A percentile compares a stretch with the other conserved stretches of the same genome.
Evolutionary conservation across 192 early-diverging fungal species (phyloP).

Genomic region (Coemansia asiatica): DNA sequence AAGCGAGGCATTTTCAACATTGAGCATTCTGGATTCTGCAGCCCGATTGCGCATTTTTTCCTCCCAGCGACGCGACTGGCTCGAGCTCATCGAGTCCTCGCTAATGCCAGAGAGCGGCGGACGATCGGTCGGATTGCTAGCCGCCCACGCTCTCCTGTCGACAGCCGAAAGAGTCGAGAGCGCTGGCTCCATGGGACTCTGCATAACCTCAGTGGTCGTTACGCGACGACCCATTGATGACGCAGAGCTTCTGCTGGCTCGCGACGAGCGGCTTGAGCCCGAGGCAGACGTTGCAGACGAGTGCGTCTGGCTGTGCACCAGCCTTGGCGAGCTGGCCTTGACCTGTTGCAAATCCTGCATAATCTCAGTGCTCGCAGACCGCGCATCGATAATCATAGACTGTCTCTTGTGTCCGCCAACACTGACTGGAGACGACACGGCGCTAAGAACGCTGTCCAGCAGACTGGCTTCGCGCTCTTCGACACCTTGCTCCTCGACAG

Average conservation of each 20-base stretch:
- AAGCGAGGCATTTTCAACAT: too few relatives aligned
- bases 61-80: conserved; percentile 24
- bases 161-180: conserved; percentile 13
- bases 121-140: conserved; percentile 16
- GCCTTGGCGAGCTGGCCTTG: conserved; percentile 21
- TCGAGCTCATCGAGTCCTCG: conserved; percentile 19
- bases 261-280: not conserved
- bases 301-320: conserved; percentile 5
- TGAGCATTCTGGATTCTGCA: not conserved
- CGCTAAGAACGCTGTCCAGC: conserved; percentile 26
- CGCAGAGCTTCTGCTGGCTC: not conserved
- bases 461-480: conserved; percentile 1
- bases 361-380: conserved; percentile 33
- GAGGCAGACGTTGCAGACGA: conserved; percentile 7
- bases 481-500: not conserved
- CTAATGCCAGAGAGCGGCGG: conserved; percentile 29
- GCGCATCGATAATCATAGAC: conserved; percentile 45
- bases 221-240: conserved; percentile 1
- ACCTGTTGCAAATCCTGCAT: conserved; percentile 37
- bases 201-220: conserved; percentile 23
- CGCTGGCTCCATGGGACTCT: conserved; percentile 19
- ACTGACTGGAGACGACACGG: conserved; percentile 46
- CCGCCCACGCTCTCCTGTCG: conserved; percentile 42
- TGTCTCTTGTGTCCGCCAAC: conserved; percentile 51
- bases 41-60: conserved; percentile 33